A percentile compares a stretch with the other conserved stretches of the same genome.
Conservation (phyloP, 768 basidiomycete species). For the Rhizopogon roseolus region DNA sequence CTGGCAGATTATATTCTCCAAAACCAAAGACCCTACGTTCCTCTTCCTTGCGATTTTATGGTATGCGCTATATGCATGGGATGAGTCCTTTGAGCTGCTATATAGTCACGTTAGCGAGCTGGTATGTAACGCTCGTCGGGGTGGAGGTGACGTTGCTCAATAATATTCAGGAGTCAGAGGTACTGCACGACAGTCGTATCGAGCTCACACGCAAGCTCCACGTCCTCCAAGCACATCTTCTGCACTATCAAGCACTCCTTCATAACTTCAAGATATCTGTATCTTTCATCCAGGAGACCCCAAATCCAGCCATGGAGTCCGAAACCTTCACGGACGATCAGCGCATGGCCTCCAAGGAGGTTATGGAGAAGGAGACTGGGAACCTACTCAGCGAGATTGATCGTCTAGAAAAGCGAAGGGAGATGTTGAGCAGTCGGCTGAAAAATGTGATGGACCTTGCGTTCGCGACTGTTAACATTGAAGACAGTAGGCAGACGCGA, state of each 20-base stretch:
- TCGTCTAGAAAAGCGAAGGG: conserved; percentile 34
- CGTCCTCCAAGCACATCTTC: conserved; percentile 50
- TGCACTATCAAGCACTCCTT: conserved; percentile 50
- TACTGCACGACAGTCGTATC: conserved; percentile 36
- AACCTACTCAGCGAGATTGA: conserved; percentile 47
- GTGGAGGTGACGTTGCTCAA: not conserved
- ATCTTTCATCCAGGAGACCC: conserved; percentile 40
- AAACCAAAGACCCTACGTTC: conserved; percentile 46
- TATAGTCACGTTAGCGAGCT: conserved; percentile 45
- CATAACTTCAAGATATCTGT: conserved; percentile 50
- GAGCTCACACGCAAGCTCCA: conserved; percentile 49
- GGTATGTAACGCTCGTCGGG: conserved; percentile 28
- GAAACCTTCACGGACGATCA: conserved; percentile 8
- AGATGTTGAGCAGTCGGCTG: conserved; percentile 23
- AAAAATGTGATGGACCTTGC: conserved; percentile 33
- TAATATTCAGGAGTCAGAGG: conserved; percentile 36
- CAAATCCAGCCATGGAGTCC: conserved; percentile 42
- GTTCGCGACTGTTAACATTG: conserved; percentile 55
- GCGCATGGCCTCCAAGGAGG: conserved; percentile 17
- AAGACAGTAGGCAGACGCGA: conserved; percentile 48
- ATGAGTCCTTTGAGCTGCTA: conserved; percentile 49
- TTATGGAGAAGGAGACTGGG: conserved; percentile 43
- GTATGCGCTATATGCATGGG: conserved; percentile 61
- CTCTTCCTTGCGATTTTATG: conserved; percentile 49
- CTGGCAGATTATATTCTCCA: conserved; percentile 20